phyloP scores from a whole-genome alignment of 805 yeast genomes.

The Candida koratica region DNA sequence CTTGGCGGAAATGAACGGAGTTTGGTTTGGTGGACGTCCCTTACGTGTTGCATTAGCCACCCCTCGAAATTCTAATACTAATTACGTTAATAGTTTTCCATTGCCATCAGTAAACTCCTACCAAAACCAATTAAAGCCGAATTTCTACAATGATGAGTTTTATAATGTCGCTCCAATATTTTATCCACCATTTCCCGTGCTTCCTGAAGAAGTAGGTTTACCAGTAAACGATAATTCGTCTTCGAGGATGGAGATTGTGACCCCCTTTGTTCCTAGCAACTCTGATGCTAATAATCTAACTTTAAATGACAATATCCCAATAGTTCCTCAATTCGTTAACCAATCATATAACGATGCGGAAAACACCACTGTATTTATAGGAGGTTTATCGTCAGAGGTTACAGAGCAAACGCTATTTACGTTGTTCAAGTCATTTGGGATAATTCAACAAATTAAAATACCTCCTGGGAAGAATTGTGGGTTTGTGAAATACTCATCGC shows the following conservation, averaged over 20 bases:
- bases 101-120: conserved; percentile 3
- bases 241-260: neutral
- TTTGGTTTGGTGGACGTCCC: conserved; percentile 75
- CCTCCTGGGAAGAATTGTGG: conserved; percentile 86
- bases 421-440: conserved; percentile 72
- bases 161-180: conserved; percentile 6
- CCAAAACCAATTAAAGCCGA: conserved; percentile 4
- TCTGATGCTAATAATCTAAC: neutral
- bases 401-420: conserved; percentile 57
- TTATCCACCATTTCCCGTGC: conserved; percentile 4
- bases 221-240: conserved; percentile 5
- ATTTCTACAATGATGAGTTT: conserved; percentile 4
- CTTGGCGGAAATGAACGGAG: conserved; percentile 70
- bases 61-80: conserved; percentile 47
- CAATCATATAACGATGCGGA: conserved; percentile 49
- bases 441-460: conserved; percentile 62
- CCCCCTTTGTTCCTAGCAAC: conserved; percentile 3
- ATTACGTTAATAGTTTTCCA: conserved; percentile 4
- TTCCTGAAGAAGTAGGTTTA: conserved; percentile 5
- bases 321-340: conserved; percentile 1
- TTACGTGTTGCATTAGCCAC: conserved; percentile 77
- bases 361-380: conserved; percentile 75
- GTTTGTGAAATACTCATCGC: conserved; percentile 73
- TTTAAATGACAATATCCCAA: neutral
- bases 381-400: conserved; percentile 65